Percentiles rank a stretch among this genome's conserved stretches.
Conservation (phyloP, 805 yeast genomes). For the Suhomyces prunicola region DNA sequence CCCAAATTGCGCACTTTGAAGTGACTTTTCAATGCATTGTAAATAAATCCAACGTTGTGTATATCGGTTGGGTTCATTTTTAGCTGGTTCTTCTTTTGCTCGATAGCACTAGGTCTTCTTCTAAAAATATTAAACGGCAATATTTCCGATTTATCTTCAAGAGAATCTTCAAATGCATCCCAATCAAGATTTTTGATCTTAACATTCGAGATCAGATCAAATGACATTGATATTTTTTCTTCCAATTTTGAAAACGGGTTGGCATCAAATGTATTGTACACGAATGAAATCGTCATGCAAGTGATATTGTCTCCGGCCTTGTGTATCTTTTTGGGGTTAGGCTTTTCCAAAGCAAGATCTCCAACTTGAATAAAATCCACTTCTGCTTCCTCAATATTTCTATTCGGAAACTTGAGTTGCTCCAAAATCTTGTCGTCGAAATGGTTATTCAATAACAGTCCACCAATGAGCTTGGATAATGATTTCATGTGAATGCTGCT, state of each 20-base stretch:
- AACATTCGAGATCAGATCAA: slow-evolving; percentile 24
- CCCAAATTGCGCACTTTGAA: slow-evolving; percentile 28
- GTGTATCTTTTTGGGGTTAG: not conserved
- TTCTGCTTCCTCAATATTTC: slow-evolving; percentile 11
- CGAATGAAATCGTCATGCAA: slow-evolving; percentile 36
- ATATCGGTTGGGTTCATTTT: slow-evolving; percentile 22
- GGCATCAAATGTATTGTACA: slow-evolving; percentile 31
- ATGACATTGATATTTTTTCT: slow-evolving; percentile 22
- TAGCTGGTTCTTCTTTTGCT: slow-evolving; percentile 1
- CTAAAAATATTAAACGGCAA: slow-evolving; percentile 21
- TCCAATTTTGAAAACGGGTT: slow-evolving; percentile 27
- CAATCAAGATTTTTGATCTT: slow-evolving; percentile 21
- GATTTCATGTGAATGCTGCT: slow-evolving; percentile 9
- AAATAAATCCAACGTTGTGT: slow-evolving; percentile 31
- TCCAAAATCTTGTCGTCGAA: slow-evolving; percentile 15
- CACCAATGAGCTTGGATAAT: slow-evolving; percentile 8
- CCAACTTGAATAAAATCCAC: slow-evolving; percentile 12
- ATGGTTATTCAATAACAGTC: slow-evolving; percentile 9
- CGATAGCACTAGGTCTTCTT: slow-evolving; percentile 2
- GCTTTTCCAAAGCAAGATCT: slow-evolving; percentile 8
- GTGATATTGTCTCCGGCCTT: slow-evolving; percentile 10
- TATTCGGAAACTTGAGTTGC: slow-evolving; percentile 16
- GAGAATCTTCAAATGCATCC: slow-evolving; percentile 25
- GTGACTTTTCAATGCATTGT: slow-evolving; percentile 30
- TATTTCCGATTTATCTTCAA: slow-evolving; percentile 22